Conservation (phyloP, 164 flowering plant genomes). For the Stephania yunnanensis region DNA sequence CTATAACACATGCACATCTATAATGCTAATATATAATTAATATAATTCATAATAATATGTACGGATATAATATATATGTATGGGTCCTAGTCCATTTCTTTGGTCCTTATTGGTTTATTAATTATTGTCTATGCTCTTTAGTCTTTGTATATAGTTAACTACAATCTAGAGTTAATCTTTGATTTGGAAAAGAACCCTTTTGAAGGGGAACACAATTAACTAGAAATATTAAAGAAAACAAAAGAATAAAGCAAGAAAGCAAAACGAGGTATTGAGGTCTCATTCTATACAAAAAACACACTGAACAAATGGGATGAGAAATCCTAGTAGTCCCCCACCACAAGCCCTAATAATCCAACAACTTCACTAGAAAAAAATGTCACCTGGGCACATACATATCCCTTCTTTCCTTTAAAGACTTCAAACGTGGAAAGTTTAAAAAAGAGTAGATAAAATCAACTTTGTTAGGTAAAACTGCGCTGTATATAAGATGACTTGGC, state of each 20-base stretch:
- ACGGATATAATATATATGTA: neutral
- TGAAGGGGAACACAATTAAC: neutral
- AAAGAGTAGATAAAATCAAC: neutral
- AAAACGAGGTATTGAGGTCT: neutral
- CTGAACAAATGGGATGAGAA: neutral
- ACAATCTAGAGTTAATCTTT: neutral
- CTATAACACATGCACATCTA: neutral
- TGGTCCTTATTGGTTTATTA: neutral
- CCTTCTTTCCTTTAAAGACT: neutral
- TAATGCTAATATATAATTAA: too few relatives aligned
- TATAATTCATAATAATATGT: neutral
- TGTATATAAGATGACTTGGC: neutral
- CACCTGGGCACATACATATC: neutral
- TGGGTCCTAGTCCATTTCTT: neutral
- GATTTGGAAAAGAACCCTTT: neutral
- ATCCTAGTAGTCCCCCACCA: conserved; percentile 1
- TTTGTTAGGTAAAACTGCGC: neutral
- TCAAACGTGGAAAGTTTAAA: neutral
- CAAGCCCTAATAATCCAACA: neutral
- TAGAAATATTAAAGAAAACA: neutral
- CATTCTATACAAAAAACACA: neutral
- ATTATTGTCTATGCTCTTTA: neutral
- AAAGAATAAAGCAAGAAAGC: conserved; percentile 3
- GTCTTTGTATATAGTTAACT: neutral
- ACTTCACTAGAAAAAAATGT: neutral